These are phyloP conservation scores for Taiozyma onychis DNA, from an alignment of 1,139 yeast genomes.

Conservation along the genomic window DNA sequence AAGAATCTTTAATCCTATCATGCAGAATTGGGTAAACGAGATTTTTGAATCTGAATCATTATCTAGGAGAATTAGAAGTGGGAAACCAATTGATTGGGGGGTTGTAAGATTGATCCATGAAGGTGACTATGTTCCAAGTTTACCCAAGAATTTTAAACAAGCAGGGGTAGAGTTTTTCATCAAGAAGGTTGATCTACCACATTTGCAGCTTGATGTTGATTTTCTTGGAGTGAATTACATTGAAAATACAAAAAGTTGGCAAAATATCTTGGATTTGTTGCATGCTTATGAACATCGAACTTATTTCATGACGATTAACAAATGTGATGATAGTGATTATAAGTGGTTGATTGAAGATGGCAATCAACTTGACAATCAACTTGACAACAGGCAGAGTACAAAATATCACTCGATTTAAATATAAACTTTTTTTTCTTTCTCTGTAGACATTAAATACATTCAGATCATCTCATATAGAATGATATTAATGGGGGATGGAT, in stretches of 20 bases:
- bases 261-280: conserved; percentile 10
- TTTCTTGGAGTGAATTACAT: conserved; percentile 22
- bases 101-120: conserved; percentile 49
- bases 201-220: conserved; percentile 32
- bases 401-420: too few species aligned
- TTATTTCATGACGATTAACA: conserved; percentile 20
- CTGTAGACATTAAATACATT: too few species aligned
- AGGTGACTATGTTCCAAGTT: conserved; percentile 50
- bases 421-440: too few species aligned
- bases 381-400: too few species aligned
- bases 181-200: conserved; percentile 42
- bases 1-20: conserved; percentile 49
- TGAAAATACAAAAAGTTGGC: neutral
- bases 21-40: conserved; percentile 47
- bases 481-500: too few species aligned
- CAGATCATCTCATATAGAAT: too few species aligned
- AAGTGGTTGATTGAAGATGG: neutral
- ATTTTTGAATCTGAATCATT: conserved; percentile 36
- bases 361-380: too few species aligned
- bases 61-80: conserved; percentile 1
- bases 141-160: conserved; percentile 49
- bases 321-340: conserved; percentile 14
- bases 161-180: conserved; percentile 50
- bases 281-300: conserved; percentile 22
- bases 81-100: conserved; percentile 27